Percentiles rank a stretch among this genome's conserved stretches.
phyloP scores from a whole-genome alignment of 2,329 filamentous ascomycete genomes.

The Coniochaeta hoffmannii region DNA sequence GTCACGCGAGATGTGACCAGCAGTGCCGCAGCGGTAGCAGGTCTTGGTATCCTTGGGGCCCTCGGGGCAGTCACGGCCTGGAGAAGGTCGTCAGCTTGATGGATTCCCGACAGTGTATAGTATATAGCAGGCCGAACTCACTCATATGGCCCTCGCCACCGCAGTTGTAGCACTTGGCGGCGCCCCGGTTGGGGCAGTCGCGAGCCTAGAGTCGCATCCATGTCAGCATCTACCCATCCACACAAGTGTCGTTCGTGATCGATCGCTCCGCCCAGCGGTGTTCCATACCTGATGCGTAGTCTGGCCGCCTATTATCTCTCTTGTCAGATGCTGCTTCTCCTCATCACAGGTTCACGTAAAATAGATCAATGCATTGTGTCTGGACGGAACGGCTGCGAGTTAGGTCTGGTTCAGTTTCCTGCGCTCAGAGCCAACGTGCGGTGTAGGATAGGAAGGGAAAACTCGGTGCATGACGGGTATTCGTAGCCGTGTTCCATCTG shows the following conservation, averaged over 20 bases:
- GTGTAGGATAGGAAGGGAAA: not conserved
- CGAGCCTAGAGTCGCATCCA: constrained; percentile 51
- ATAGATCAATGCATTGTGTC: constrained; percentile 1
- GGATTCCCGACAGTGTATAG: constrained; percentile 7
- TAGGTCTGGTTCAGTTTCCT: constrained; percentile 12
- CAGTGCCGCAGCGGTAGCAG: constrained; percentile 72
- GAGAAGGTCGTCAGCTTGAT: constrained; percentile 11
- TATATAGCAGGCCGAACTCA: constrained; percentile 35
- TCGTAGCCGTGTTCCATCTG: not conserved
- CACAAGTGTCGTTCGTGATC: constrained; percentile 10
- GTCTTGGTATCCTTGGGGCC: constrained; percentile 80
- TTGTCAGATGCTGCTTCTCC: constrained; percentile 22
- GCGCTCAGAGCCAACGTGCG: constrained; percentile 4
- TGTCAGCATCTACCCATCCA: constrained; percentile 17
- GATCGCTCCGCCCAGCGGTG: constrained; percentile 6
- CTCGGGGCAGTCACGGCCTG: constrained; percentile 84
- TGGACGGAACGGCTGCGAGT: constrained; percentile 8
- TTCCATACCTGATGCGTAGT: constrained; percentile 64
- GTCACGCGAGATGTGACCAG: constrained; percentile 89
- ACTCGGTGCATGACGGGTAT: not conserved
- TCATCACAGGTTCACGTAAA: constrained; percentile 12
- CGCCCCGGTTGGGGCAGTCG: constrained; percentile 78
- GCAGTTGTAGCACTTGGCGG: constrained; percentile 81
- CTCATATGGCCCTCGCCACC: constrained; percentile 72
- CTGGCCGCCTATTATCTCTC: constrained; percentile 54